phyloP scores from a whole-genome alignment of 768 basidiomycete genomes.

The Phylloporus sp. region DNA sequence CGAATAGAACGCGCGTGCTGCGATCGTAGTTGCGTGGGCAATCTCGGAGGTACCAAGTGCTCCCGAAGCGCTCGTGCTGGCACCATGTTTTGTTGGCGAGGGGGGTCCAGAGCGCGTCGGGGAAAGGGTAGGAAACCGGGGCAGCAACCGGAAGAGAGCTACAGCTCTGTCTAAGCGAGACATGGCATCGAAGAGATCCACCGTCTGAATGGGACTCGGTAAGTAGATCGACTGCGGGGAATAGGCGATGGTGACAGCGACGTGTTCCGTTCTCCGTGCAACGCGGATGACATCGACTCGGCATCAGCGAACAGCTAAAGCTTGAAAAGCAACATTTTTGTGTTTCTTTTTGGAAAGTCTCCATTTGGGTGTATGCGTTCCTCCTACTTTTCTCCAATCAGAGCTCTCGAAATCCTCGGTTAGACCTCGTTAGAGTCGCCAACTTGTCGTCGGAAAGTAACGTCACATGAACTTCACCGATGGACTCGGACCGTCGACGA shows the following conservation, averaged over 20 bases:
- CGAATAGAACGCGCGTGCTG: background rate
- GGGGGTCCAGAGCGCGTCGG: background rate
- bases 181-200: background rate
- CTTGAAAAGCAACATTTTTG: no score
- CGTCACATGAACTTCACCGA: no score
- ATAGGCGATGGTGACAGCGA: background rate
- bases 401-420: no score
- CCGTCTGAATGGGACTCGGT: constrained; percentile 1
- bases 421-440: no score
- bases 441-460: no score
- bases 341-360: no score
- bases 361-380: no score
- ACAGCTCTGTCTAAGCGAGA: background rate
- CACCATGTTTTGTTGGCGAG: background rate
- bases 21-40: background rate
- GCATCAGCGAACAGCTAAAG: no score
- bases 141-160: background rate
- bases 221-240: background rate
- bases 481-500: no score
- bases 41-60: background rate
- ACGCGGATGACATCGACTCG: no score
- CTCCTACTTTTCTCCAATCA: no score
- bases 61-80: background rate
- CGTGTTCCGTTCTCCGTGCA: background rate
- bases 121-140: background rate